phyloP scores from a whole-genome alignment of 2,329 filamentous ascomycete genomes.

The Sporothrix inflata region DNA sequence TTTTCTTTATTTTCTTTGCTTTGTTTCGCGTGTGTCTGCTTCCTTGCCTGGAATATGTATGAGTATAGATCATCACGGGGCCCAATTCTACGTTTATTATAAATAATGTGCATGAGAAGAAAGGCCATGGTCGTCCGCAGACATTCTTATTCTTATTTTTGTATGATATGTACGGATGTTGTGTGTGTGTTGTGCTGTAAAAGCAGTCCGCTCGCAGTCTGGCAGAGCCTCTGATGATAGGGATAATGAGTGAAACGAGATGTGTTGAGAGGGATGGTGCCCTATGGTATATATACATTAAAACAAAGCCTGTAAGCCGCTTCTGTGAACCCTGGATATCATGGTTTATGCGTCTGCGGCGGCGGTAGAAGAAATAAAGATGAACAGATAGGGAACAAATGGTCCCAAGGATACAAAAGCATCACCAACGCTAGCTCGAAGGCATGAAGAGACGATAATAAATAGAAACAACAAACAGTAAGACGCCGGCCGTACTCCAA shows the following conservation, averaged over 20 bases:
- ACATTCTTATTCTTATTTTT: not conserved
- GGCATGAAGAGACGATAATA: not conserved
- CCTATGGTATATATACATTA: constrained; percentile 9
- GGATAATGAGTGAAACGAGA: not conserved
- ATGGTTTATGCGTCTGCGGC: not conserved
- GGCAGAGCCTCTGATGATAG: not conserved
- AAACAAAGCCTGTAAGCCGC: not conserved
- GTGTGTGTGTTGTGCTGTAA: not conserved
- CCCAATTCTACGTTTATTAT: not conserved
- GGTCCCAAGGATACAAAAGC: not conserved
- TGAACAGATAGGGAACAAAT: not conserved
- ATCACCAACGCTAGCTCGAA: not conserved
- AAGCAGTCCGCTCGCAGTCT: not conserved
- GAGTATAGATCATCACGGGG: constrained; percentile 19
- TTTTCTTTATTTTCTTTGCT: not conserved
- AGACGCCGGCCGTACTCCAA: not conserved
- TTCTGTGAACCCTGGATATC: not conserved
- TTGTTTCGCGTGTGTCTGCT: constrained; percentile 4
- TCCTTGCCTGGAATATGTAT: constrained; percentile 12
- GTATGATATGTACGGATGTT: too few relatives aligned
- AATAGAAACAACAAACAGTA: not conserved
- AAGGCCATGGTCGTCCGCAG: not conserved
- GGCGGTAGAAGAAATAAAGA: not conserved
- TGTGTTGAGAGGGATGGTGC: not conserved
- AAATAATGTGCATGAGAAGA: too few relatives aligned